phyloP scores from a whole-genome alignment of 441 rosid genomes.

The Bocquillonia castaneifolia region DNA sequence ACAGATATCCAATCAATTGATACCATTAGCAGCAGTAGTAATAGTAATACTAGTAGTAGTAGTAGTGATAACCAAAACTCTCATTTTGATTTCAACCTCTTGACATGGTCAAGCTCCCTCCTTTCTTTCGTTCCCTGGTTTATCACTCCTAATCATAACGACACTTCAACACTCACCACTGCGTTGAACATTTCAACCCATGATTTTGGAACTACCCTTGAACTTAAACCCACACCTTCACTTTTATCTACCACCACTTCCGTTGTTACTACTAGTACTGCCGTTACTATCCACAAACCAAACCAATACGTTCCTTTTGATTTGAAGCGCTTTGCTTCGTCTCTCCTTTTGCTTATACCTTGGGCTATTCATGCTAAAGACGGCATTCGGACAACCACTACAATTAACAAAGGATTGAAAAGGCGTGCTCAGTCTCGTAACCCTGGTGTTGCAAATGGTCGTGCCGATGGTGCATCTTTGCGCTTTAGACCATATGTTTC shows the following conservation, averaged over 20 bases:
- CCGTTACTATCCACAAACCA: conserved; percentile 23
- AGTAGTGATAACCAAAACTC: background rate
- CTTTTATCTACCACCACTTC: too few relatives aligned
- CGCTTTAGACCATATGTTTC: conserved; percentile 89
- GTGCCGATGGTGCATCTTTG: conserved; percentile 28
- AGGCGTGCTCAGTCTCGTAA: conserved; percentile 37
- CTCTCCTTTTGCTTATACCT: conserved; percentile 48
- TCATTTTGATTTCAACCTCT: background rate
- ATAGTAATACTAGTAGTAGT: too few relatives aligned
- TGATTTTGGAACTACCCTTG: too few relatives aligned
- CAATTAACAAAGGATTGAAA: conserved; percentile 53
- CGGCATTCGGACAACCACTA: conserved; percentile 20
- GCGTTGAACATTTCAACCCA: too few relatives aligned
- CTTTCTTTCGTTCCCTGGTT: too few relatives aligned
- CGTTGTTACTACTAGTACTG: background rate
- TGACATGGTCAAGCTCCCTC: too few relatives aligned
- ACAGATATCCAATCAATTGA: too few relatives aligned
- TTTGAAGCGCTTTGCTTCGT: conserved; percentile 52
- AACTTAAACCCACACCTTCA: too few relatives aligned
- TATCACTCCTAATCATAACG: too few relatives aligned
- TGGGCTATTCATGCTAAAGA: conserved; percentile 33
- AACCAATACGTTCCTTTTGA: conserved; percentile 34
- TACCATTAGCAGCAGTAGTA: too few relatives aligned
- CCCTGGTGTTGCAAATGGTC: conserved; percentile 20
- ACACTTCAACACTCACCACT: too few relatives aligned